Percentiles rank a stretch among this genome's conserved stretches.
These are phyloP conservation scores for Phytophthora agathidicida DNA, from an alignment of 352 stramenopile species.

Conservation along the genomic window DNA sequence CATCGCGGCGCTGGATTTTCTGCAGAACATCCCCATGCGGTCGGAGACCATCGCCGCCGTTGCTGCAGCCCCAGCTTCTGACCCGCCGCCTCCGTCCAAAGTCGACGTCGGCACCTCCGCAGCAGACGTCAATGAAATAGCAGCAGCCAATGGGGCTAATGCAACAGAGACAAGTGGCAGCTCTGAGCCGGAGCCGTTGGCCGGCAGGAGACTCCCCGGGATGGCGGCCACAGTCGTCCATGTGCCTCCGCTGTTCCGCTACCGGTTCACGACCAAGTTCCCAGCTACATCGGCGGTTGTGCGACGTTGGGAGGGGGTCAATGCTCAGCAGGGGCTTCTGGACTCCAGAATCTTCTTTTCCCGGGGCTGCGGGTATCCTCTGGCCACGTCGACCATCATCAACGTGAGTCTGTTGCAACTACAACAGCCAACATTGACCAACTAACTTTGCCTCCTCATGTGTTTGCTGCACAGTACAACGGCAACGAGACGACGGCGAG, in stretches of 20 bases:
- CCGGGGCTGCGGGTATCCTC: slow-evolving; percentile 80
- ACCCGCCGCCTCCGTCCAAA: slow-evolving; percentile 10
- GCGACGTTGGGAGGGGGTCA: slow-evolving; percentile 74
- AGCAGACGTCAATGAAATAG: neutral
- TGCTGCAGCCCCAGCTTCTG: neutral
- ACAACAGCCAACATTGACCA: neutral
- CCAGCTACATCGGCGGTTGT: slow-evolving; percentile 78
- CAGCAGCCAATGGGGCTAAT: neutral
- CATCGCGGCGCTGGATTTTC: slow-evolving; percentile 88
- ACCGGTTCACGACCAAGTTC: slow-evolving; percentile 83
- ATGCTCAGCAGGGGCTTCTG: slow-evolving; percentile 67
- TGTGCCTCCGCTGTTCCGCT: slow-evolving; percentile 70
- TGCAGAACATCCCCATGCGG: slow-evolving; percentile 89
- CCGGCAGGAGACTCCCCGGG: slow-evolving; percentile 68
- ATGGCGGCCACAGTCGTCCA: slow-evolving; percentile 71
- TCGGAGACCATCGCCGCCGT: slow-evolving; percentile 42
- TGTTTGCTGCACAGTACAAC: slow-evolving; percentile 67
- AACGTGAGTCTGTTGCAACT: slow-evolving; percentile 46
- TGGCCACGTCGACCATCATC: slow-evolving; percentile 81
- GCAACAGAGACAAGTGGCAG: neutral
- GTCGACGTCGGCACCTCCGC: slow-evolving; percentile 3
- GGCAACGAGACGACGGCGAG: slow-evolving; percentile 64
- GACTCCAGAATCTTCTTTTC: slow-evolving; percentile 85
- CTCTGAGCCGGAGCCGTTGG: slow-evolving; percentile 56
- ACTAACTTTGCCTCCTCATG: neutral